Evolutionary conservation across 345 rosid species (phyloP).

Genomic region (Conringia planisiliqua): DNA sequence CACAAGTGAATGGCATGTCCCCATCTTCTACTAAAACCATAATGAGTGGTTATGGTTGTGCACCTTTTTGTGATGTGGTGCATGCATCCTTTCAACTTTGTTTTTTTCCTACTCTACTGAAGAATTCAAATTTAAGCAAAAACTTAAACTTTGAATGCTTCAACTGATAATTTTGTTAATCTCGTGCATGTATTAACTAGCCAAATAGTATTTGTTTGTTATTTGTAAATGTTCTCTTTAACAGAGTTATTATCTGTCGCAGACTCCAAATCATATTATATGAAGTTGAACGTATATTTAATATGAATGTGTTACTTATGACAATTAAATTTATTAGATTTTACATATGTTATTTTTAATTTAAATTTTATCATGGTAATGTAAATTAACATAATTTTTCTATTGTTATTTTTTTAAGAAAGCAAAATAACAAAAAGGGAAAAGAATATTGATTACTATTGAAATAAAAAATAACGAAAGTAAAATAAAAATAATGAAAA

Average conservation of each 20-base stretch:
- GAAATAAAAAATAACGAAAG: too few species aligned
- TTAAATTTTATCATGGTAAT: too few species aligned
- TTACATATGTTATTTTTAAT: too few species aligned
- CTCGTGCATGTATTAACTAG: background rate
- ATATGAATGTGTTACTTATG: too few species aligned
- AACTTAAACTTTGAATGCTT: background rate
- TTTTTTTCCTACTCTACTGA: background rate
- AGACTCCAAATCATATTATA: background rate
- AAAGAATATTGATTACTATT: too few species aligned
- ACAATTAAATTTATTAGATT: too few species aligned
- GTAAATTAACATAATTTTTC: too few species aligned
- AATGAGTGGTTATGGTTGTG: slow-evolving; percentile 27
- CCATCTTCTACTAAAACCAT: slow-evolving; percentile 21
- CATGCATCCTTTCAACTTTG: slow-evolving; percentile 19
- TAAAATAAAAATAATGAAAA: too few species aligned
- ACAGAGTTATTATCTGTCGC: background rate
- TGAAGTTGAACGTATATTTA: too few species aligned
- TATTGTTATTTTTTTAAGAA: too few species aligned
- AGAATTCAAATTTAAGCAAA: background rate
- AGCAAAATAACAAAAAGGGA: too few species aligned
- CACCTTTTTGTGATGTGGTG: slow-evolving; percentile 17
- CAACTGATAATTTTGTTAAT: background rate
- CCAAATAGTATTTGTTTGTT: background rate
- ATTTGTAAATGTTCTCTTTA: background rate
- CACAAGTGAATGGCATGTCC: slow-evolving; percentile 37